These are phyloP conservation scores for Fragilaria crotonensis DNA, from an alignment of 108 stramenopile species.

Conservation along the genomic window DNA sequence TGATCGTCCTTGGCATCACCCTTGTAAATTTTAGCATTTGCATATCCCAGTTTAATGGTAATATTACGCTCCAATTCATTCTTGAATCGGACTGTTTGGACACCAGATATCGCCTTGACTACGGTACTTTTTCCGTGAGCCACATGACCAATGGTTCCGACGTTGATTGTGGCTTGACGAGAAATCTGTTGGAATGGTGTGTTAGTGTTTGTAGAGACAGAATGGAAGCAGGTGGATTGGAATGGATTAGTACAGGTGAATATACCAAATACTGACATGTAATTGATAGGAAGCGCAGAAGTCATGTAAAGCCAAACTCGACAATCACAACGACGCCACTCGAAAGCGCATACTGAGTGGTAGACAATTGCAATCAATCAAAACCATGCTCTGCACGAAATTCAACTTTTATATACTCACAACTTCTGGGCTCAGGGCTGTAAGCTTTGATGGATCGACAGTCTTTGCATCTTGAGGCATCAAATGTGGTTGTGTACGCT, in stretches of 20 bases:
- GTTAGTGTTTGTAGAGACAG: too few relatives aligned
- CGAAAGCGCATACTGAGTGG: neutral
- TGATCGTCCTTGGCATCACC: slow-evolving; percentile 56
- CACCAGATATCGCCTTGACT: slow-evolving; percentile 98
- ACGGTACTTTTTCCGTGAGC: slow-evolving; percentile 99
- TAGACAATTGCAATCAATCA: neutral
- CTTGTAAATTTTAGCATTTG: slow-evolving; percentile 99
- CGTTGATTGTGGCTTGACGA: slow-evolving; percentile 99
- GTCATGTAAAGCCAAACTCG: neutral
- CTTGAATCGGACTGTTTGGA: slow-evolving; percentile 99
- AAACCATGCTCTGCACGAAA: too few relatives aligned
- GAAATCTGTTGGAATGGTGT: slow-evolving; percentile 65
- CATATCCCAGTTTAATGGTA: slow-evolving; percentile 99
- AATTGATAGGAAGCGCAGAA: neutral
- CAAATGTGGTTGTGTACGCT: slow-evolving; percentile 56
- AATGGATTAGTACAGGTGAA: neutral
- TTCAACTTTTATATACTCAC: slow-evolving; percentile 35
- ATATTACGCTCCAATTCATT: slow-evolving; percentile 99
- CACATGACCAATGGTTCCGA: slow-evolving; percentile 99
- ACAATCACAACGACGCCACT: slow-evolving; percentile 4
- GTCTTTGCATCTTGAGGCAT: slow-evolving; percentile 69
- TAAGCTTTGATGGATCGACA: slow-evolving; percentile 70
- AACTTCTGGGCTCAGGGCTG: slow-evolving; percentile 84
- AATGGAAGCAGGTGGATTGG: too few relatives aligned
- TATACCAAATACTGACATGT: neutral